Base-by-base conservation (phyloP, 2,329 filamentous ascomycete genomes). In the Aspergillus bombycis region DNA sequence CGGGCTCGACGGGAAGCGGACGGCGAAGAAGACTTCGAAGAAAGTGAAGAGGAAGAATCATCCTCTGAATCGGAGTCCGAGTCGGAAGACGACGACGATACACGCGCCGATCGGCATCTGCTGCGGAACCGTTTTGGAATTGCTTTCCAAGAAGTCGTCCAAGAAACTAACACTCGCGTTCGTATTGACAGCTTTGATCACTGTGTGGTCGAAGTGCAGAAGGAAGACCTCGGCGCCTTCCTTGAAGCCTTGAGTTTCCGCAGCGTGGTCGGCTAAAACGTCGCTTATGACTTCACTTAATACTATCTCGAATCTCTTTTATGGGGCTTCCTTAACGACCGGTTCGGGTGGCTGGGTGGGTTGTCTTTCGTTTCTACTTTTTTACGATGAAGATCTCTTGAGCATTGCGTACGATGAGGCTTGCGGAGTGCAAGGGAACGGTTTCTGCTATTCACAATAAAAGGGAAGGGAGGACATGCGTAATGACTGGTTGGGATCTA, bases 111-210 rank as follows among this genome's bases (percentile, higher is more conserved):
- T 56, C 86, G 86, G 65, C 89, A 90, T 0, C 91, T 91, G 60
- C 91, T 94, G 1, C 81, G 92, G 58, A 99, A 98, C 79, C 88
- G 91, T 57, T 99, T 99, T 73, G 95, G 95, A 9, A 93, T 90
- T 71, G 94, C 95, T 3, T 99, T 99, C 77, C 93, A 97, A 76
- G 93, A 97, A 74, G 95, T 98, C 0, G 91, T 97, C 2, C 87
- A 90, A 58, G 93, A 97, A 82, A 98, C 94, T 19, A 95, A 90
- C 63, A 92, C 94, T 0, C 82, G 94, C 19, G 93, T 98, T 23
- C 84, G 93, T 64, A 96, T 97, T 74, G 95, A 99, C 79, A 96
- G 92, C 77, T 99, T 99, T 73, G 95, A 99, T 79, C 92, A 97
- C 77, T 96, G 93, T 73, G 95, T 98, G 9, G 94, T 98, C 54